Evolutionary conservation across 768 basidiomycete species (phyloP).

Genomic region (Dioszegia hungarica): DNA sequence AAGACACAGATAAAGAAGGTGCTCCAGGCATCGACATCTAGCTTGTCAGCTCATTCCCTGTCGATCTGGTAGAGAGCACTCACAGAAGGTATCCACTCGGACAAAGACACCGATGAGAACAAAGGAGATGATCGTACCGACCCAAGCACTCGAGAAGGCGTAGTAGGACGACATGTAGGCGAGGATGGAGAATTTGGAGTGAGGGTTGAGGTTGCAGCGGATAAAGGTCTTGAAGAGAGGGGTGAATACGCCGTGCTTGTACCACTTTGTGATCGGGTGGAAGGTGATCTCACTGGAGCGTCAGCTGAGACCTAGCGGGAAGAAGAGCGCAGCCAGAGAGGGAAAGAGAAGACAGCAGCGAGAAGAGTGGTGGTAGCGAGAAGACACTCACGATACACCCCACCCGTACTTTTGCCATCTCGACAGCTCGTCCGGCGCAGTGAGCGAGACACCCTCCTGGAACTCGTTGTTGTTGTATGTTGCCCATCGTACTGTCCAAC

Average conservation of each 20-base stretch:
- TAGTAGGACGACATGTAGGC: constrained; percentile 54
- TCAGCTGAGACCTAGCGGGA: constrained; percentile 8
- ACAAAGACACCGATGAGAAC: constrained; percentile 57
- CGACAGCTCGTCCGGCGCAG: constrained; percentile 82
- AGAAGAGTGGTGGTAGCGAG: no score
- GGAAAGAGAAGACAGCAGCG: no score
- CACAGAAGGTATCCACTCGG: constrained; percentile 59
- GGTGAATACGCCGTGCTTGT: constrained; percentile 71
- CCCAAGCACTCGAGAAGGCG: constrained; percentile 58
- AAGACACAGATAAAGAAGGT: constrained; percentile 70
- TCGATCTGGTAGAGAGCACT: constrained; percentile 50
- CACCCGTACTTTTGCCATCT: constrained; percentile 71
- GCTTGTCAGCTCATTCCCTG: background rate
- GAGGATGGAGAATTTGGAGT: constrained; percentile 57
- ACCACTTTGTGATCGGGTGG: constrained; percentile 75
- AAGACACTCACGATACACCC: constrained; percentile 31
- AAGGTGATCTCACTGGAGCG: constrained; percentile 64
- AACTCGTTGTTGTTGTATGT: constrained; percentile 78
- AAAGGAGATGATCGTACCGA: constrained; percentile 66
- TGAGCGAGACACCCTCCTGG: constrained; percentile 88
- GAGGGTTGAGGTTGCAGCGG: constrained; percentile 53
- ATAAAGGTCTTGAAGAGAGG: constrained; percentile 45
- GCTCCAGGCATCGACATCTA: constrained; percentile 47
- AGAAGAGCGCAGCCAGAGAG: no score
- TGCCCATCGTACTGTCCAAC: constrained; percentile 53